These are phyloP conservation scores for Plenodomus lindquistii DNA, from an alignment of 2,329 filamentous ascomycete species.

Conservation along the genomic window DNA sequence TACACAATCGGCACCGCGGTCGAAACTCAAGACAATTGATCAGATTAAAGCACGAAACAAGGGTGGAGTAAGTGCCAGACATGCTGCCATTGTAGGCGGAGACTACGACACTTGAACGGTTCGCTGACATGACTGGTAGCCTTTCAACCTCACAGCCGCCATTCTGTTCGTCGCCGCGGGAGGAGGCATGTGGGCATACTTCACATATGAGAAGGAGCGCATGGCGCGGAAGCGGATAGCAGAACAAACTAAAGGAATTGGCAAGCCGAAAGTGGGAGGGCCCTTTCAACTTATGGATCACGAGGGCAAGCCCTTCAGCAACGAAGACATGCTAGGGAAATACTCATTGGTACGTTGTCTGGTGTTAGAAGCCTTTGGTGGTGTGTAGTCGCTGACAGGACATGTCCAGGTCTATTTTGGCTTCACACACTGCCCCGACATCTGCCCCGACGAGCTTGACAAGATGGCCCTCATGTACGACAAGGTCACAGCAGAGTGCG, in stretches of 20 bases:
- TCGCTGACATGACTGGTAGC: constrained; percentile 54
- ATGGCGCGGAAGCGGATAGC: constrained; percentile 88
- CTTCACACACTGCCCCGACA: constrained; percentile 97
- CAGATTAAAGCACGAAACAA: constrained; percentile 41
- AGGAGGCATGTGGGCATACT: constrained; percentile 81
- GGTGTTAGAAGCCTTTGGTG: constrained; percentile 1
- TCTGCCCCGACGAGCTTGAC: constrained; percentile 97
- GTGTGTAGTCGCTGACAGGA: neutral
- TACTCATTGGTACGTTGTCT: constrained; percentile 69
- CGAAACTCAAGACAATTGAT: constrained; percentile 42
- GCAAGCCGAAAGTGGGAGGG: constrained; percentile 90
- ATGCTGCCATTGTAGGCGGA: neutral
- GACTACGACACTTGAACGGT: neutral
- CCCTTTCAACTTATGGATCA: constrained; percentile 82
- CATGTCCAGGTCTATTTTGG: constrained; percentile 83
- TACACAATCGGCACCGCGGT: constrained; percentile 31
- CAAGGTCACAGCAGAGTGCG: constrained; percentile 55
- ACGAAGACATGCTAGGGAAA: constrained; percentile 81
- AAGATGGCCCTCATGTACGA: constrained; percentile 99
- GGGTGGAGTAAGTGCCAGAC: constrained; percentile 33
- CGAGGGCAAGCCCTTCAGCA: constrained; percentile 75
- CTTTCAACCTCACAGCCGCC: constrained; percentile 92
- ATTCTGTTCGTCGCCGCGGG: constrained; percentile 81
- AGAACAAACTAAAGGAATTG: constrained; percentile 90
- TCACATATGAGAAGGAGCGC: constrained; percentile 88